Conservation (phyloP, 2,329 filamentous ascomycete species). For the Penicillium sclerotiorum region DNA sequence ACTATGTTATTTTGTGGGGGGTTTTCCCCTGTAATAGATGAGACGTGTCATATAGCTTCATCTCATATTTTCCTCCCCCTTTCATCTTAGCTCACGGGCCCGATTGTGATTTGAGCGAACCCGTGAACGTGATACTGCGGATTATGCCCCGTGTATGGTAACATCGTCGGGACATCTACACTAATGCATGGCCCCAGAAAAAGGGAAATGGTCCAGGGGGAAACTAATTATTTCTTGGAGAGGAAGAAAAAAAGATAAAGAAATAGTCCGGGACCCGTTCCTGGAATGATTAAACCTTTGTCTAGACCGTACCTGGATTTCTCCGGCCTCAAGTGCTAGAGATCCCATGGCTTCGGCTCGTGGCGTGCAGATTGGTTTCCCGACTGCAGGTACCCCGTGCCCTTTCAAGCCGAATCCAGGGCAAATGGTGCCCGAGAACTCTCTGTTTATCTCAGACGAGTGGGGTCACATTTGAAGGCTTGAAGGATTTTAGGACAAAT, state of each 20-base stretch:
- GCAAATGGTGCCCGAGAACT: conserved; percentile 7
- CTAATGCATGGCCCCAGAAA: not conserved
- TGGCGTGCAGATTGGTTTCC: not conserved
- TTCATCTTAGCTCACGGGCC: no score
- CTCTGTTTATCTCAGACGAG: conserved; percentile 11
- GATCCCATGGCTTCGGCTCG: conserved; percentile 1
- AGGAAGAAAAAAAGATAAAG: no score
- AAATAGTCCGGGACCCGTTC: no score
- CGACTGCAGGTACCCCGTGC: conserved; percentile 3
- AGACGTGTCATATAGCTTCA: no score
- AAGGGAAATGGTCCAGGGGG: no score
- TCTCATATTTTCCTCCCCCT: no score
- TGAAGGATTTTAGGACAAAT: conserved; percentile 12
- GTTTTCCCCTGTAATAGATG: no score
- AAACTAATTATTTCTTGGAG: no score
- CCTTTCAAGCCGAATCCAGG: not conserved
- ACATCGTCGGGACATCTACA: no score
- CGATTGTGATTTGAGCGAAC: not conserved
- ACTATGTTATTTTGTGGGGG: no score
- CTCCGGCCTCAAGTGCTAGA: not conserved
- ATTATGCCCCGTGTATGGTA: conserved; percentile 1
- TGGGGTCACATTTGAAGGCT: conserved; percentile 19
- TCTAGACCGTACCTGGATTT: not conserved
- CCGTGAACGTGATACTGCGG: not conserved
- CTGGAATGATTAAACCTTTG: no score